Conservation (phyloP, 164 flowering plant species). For the Aristolochia californica region DNA sequence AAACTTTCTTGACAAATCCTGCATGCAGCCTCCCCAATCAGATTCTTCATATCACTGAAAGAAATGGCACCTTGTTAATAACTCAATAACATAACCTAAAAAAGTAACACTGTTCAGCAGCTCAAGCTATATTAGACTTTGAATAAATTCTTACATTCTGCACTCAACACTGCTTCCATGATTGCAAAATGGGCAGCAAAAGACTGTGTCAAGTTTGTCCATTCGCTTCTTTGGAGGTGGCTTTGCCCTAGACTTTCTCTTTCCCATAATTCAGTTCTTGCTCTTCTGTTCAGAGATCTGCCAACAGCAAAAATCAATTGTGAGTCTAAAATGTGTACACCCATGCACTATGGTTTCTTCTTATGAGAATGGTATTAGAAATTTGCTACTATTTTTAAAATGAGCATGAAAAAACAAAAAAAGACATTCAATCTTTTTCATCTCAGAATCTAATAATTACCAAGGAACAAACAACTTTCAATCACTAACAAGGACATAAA, state of each 20-base stretch:
- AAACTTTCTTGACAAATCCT: slow-evolving; percentile 79
- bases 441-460: too few species aligned
- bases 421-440: too few species aligned
- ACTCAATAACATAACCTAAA: background rate
- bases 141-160: slow-evolving; percentile 44
- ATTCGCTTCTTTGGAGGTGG: slow-evolving; percentile 64
- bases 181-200: slow-evolving; percentile 79
- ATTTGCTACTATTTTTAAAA: too few species aligned
- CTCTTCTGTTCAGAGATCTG: too few species aligned
- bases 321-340: too few species aligned
- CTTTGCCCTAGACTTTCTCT: slow-evolving; percentile 69
- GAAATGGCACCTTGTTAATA: background rate
- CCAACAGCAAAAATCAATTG: too few species aligned
- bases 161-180: slow-evolving; percentile 79
- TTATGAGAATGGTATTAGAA: too few species aligned
- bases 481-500: too few species aligned
- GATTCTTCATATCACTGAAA: slow-evolving; percentile 72
- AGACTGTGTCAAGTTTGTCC: slow-evolving; percentile 93
- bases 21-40: slow-evolving; percentile 70
- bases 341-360: too few species aligned
- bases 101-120: background rate
- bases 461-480: too few species aligned
- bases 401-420: too few species aligned
- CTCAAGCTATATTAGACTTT: background rate
- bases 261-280: slow-evolving; percentile 31